Base-by-base conservation (phyloP, 169 alveolate species). In the Eimeria acervulina region DNA sequence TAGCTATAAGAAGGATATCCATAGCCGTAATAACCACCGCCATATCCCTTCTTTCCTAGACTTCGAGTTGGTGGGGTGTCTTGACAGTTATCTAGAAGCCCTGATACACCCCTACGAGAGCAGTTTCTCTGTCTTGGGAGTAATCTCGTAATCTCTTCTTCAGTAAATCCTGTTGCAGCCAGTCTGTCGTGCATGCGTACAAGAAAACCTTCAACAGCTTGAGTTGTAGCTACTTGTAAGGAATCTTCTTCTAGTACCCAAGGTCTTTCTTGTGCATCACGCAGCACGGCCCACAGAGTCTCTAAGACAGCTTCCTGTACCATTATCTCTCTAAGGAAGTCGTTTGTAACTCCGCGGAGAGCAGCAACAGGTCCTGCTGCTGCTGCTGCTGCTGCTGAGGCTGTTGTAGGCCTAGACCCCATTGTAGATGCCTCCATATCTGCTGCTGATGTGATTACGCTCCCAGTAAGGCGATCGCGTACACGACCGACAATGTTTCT, bases 321-420 rank as follows among this genome's bases (percentile, higher is more conserved):
- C 90, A 80, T 80, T 17, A 80, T 80, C 40, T 80, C 90, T 23
- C 51, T 38, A 31, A 80, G 68, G 40, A 80, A 80, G 23, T 80
- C 90, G 23, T 23, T 80, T 26, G 90, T 80, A 2, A 80, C 90
- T 23, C 90, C 90, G 42, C 90, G 68, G 33, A 80, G 42, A n/a
- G 90, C 66, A 13, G 66, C 66, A 13, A 55, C 26, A 55, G 66
- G 66, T 8, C 66, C 66, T 55, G 66, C 15, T 13, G 66, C 2
- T 55, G 26, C 66, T 13, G 26, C 66, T 55, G 66, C 2, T 13
- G 66, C 88, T 8, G 63, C 28, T 19, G 88, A 31, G 66, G 88
- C 38, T 26, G 55, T 8, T 55, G 63, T 3, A 42, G 61, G 33
- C 15, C 88, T 3, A 42, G 61, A 7, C 15, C 88, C 51, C 8